Conservation (phyloP, 1,284 basidiomycete genomes). For the Leccinum colubrinum region DNA sequence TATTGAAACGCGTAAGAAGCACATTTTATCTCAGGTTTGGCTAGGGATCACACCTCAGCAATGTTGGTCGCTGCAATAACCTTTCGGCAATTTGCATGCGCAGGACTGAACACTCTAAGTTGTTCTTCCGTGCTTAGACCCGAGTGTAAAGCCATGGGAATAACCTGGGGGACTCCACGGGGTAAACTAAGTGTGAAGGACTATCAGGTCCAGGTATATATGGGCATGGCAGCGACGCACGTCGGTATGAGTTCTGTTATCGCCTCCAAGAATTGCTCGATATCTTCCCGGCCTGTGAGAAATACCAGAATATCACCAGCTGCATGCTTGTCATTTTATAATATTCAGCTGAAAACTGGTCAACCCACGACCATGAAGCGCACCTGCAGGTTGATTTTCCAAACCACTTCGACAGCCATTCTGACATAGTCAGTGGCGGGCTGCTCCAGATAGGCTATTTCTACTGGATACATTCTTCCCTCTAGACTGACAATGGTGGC, state of each 20-base stretch:
- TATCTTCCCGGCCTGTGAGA: slow-evolving; percentile 96
- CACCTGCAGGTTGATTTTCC: slow-evolving; percentile 85
- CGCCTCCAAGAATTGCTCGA: slow-evolving; percentile 83
- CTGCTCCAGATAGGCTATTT: slow-evolving; percentile 74
- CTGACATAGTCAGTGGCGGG: slow-evolving; percentile 80
- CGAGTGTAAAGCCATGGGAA: slow-evolving; percentile 83
- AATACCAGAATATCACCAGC: slow-evolving; percentile 93
- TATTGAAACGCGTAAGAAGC: slow-evolving; percentile 25
- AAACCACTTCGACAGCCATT: slow-evolving; percentile 81
- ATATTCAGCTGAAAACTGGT: slow-evolving; percentile 1
- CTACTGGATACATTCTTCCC: slow-evolving; percentile 91
- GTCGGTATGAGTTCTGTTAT: slow-evolving; percentile 76
- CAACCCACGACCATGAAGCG: not conserved
- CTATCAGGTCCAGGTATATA: slow-evolving; percentile 6
- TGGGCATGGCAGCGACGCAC: slow-evolving; percentile 40
- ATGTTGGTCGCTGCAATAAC: slow-evolving; percentile 95
- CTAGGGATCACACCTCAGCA: slow-evolving; percentile 66
- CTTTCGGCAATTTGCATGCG: slow-evolving; percentile 78
- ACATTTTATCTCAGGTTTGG: not conserved
- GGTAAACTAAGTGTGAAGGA: slow-evolving; percentile 54
- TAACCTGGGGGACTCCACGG: slow-evolving; percentile 54
- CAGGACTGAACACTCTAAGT: slow-evolving; percentile 76
- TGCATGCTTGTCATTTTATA: slow-evolving; percentile 46
- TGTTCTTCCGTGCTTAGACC: slow-evolving; percentile 88
- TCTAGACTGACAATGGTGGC: slow-evolving; percentile 86